Evolutionary conservation across 495 filamentous ascomycete species (phyloP).

Genomic region (Penicillium canariense): DNA sequence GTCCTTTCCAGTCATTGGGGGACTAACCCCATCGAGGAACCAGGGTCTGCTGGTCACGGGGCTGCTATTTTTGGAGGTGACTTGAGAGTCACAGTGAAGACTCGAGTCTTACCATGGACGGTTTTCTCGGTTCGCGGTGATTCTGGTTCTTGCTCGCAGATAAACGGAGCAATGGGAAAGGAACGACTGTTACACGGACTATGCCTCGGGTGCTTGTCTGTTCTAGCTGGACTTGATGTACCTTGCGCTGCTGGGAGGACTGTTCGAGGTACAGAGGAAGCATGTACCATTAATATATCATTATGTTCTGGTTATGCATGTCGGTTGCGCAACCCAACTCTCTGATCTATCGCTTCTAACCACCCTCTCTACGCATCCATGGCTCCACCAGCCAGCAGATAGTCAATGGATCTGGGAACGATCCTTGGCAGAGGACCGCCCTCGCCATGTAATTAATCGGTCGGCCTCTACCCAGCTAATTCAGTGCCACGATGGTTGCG

Average conservation of each 20-base stretch:
- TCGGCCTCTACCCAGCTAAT: no score
- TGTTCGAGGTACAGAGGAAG: no score
- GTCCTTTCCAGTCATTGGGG: no score
- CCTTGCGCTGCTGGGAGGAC: not conserved
- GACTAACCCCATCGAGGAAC: not conserved
- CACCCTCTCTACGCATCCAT: not conserved
- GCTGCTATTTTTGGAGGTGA: slow-evolving; percentile 1
- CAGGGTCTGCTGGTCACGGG: slow-evolving; percentile 9
- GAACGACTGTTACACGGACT: not conserved
- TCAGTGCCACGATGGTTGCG: no score
- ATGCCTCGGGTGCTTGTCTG: not conserved
- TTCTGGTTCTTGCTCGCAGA: no score
- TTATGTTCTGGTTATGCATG: not conserved
- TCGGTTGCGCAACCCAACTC: no score
- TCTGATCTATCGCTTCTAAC: not conserved
- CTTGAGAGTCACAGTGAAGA: not conserved
- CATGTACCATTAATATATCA: not conserved
- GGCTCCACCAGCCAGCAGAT: not conserved
- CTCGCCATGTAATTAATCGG: no score
- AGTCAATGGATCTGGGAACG: no score
- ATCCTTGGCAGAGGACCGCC: no score
- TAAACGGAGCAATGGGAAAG: no score
- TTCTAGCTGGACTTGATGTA: not conserved
- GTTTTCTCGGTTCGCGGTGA: no score
- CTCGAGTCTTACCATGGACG: no score